Conservation (phyloP, 495 filamentous ascomycete species). For the Penicillium paradoxum region DNA sequence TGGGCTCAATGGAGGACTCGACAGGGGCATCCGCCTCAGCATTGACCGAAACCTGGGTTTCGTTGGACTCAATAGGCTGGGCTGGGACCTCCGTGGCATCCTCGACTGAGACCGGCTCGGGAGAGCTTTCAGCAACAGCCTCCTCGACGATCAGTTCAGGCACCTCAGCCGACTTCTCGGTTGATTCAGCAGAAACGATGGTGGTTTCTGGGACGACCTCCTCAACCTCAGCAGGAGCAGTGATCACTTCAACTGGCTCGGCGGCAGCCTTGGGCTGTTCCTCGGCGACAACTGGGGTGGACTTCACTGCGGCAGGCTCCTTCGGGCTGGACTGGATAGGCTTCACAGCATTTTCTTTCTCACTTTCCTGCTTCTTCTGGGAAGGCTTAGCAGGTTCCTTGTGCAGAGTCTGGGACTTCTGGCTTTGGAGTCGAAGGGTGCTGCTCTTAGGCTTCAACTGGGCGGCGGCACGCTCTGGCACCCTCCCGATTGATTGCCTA, state of each 20-base stretch:
- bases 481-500: slow-evolving; percentile 10
- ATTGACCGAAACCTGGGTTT: not conserved
- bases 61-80: not conserved
- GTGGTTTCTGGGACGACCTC: slow-evolving; percentile 1
- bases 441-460: slow-evolving; percentile 23
- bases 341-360: slow-evolving; percentile 23
- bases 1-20: not conserved
- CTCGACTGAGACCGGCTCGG: not conserved
- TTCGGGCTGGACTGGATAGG: slow-evolving; percentile 5
- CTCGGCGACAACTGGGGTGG: not conserved
- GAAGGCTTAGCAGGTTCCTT: slow-evolving; percentile 9
- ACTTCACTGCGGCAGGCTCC: slow-evolving; percentile 5
- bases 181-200: slow-evolving; percentile 1
- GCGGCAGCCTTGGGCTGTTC: slow-evolving; percentile 8
- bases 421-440: slow-evolving; percentile 17
- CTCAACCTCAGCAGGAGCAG: not conserved
- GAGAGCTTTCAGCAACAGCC: not conserved
- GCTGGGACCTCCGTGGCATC: not conserved
- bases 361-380: slow-evolving; percentile 13
- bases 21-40: not conserved
- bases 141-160: slow-evolving; percentile 9
- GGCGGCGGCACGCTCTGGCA: slow-evolving; percentile 15
- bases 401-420: slow-evolving; percentile 16
- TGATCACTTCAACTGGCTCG: not conserved
- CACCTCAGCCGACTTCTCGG: slow-evolving; percentile 3